These are phyloP conservation scores for Leishmania aethiopica DNA, from an alignment of 208 protist genomes.

Conservation along the genomic window DNA sequence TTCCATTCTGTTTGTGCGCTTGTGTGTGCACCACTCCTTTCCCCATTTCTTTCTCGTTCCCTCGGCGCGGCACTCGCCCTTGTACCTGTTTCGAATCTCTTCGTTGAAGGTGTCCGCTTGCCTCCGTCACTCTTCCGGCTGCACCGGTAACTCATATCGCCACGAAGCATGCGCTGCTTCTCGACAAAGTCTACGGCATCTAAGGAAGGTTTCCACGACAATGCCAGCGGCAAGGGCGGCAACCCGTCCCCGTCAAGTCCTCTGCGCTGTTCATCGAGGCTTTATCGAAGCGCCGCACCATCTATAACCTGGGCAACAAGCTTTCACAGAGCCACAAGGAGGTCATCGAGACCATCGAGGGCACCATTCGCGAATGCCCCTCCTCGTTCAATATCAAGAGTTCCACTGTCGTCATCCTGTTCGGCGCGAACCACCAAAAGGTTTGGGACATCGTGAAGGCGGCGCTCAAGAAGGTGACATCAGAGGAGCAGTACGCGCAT, in stretches of 20 bases:
- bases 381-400: slow-evolving; percentile 67
- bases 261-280: slow-evolving; percentile 18
- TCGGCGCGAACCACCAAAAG: slow-evolving; percentile 53
- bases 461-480: slow-evolving; percentile 36
- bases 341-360: slow-evolving; percentile 41
- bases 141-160: neutral
- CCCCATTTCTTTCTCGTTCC: neutral
- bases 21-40: neutral
- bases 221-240: neutral
- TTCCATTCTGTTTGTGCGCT: neutral
- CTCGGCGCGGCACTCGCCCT: too few relatives aligned
- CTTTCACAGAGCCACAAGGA: slow-evolving; percentile 32
- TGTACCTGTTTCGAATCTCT: neutral
- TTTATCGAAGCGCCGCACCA: slow-evolving; percentile 38
- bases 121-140: neutral
- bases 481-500: slow-evolving; percentile 31
- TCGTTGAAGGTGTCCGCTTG: neutral
- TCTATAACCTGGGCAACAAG: slow-evolving; percentile 46
- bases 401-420: slow-evolving; percentile 55
- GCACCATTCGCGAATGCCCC: slow-evolving; percentile 39
- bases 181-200: slow-evolving; percentile 21
- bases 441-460: slow-evolving; percentile 56
- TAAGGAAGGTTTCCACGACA: neutral
- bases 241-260: neutral
- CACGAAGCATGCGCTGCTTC: slow-evolving; percentile 5